Conservation (phyloP, 768 basidiomycete genomes). For the Rhodotorula kratochvilovae region DNA sequence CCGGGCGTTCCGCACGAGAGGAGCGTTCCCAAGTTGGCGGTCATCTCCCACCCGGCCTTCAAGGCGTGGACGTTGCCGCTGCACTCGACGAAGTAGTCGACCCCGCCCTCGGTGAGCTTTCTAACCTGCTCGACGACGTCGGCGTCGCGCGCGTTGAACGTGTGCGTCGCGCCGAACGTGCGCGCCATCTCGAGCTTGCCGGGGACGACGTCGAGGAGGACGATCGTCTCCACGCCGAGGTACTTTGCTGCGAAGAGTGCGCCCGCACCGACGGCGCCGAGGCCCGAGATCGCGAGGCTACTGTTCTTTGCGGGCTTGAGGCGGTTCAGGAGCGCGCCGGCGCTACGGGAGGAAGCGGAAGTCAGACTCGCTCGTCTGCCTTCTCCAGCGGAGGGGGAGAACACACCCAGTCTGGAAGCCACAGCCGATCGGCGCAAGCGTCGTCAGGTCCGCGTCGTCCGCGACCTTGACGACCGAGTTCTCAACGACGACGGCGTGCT, state of each 20-base stretch:
- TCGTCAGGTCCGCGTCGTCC: conserved; percentile 17
- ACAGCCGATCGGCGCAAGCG: conserved; percentile 38
- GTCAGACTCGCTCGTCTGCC: neutral
- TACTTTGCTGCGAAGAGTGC: conserved; percentile 36
- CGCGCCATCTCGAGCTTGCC: conserved; percentile 30
- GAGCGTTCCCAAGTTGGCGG: conserved; percentile 14
- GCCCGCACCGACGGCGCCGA: conserved; percentile 41
- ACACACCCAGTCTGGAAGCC: conserved; percentile 32
- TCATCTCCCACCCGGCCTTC: conserved; percentile 22
- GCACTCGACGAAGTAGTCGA: conserved; percentile 36
- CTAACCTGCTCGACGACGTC: conserved; percentile 24
- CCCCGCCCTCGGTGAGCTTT: conserved; percentile 34
- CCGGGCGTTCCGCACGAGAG: conserved; percentile 23
- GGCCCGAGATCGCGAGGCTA: conserved; percentile 37
- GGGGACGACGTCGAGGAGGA: conserved; percentile 39
- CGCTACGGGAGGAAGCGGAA: neutral
- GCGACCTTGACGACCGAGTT: conserved; percentile 34
- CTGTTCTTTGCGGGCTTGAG: conserved; percentile 9
- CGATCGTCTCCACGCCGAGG: conserved; percentile 28
- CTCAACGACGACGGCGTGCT: conserved; percentile 39
- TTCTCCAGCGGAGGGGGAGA: too few species aligned
- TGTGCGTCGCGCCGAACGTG: conserved; percentile 36
- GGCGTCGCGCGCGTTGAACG: conserved; percentile 25
- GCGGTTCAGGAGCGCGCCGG: conserved; percentile 37
- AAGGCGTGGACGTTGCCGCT: conserved; percentile 32